These are phyloP conservation scores for Acanthamoeba healyi DNA, from an alignment of 208 protist species.

Conservation along the genomic window DNA sequence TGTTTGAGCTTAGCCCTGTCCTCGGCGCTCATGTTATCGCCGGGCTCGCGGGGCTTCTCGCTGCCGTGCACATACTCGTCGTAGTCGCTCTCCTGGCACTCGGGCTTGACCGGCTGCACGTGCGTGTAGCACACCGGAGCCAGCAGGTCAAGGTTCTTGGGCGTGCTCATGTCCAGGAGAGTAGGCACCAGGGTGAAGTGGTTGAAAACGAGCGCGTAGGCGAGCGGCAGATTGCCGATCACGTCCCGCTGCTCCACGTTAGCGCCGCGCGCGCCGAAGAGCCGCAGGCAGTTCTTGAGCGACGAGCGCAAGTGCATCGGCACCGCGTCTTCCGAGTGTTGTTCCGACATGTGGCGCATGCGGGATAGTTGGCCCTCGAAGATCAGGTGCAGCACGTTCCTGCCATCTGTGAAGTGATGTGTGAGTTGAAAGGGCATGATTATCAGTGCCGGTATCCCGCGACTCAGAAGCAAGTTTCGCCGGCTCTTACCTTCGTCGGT, in stretches of 20 bases:
- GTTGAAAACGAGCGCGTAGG: slow-evolving; percentile 3
- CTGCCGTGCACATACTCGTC: background rate
- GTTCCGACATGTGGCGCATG: background rate
- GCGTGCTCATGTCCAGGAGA: background rate
- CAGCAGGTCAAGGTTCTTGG: slow-evolving; percentile 9
- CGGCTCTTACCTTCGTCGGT: slow-evolving; percentile 51
- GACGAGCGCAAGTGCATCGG: slow-evolving; percentile 11
- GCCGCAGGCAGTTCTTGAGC: slow-evolving; percentile 36
- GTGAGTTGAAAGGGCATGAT: background rate
- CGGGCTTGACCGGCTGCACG: slow-evolving; percentile 14
- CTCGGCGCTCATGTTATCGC: background rate
- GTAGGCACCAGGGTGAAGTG: background rate
- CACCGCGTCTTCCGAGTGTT: background rate
- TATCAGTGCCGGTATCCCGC: no score
- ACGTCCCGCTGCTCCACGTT: slow-evolving; percentile 23
- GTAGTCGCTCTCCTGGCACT: slow-evolving; percentile 46
- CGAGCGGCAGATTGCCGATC: background rate
- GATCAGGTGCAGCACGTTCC: slow-evolving; percentile 18
- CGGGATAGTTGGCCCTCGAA: background rate
- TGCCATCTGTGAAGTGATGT: background rate
- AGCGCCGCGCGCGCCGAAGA: slow-evolving; percentile 2
- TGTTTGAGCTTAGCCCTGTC: background rate
- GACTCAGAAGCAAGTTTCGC: background rate
- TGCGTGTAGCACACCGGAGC: background rate
- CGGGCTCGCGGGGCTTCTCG: background rate